Percentiles rank a stretch among this genome's conserved stretches.
Conservation (phyloP, 139 green algal species). For the Coelastrella sp. region DNA sequence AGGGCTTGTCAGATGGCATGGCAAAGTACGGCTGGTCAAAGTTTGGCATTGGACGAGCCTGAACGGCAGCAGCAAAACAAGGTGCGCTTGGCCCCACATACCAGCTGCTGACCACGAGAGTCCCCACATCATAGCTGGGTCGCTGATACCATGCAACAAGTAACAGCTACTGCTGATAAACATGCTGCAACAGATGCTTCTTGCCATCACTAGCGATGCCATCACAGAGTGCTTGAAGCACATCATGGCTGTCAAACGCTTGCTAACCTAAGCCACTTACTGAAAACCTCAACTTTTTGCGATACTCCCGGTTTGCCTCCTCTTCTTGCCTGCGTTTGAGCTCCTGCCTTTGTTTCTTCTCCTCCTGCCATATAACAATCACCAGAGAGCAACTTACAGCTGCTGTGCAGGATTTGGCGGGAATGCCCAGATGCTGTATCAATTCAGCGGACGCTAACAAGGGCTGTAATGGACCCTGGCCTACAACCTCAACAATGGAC, state of each 20-base stretch:
- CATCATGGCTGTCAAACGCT: background rate
- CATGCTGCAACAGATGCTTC: background rate
- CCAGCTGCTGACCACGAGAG: too few relatives aligned
- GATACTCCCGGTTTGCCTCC: slow-evolving; percentile 48
- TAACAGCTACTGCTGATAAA: background rate
- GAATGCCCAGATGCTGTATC: too few relatives aligned
- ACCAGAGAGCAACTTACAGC: background rate
- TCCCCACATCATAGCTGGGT: background rate
- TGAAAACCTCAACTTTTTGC: slow-evolving; percentile 50
- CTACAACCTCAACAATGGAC: background rate
- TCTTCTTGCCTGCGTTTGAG: slow-evolving; percentile 53
- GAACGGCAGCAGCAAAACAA: background rate
- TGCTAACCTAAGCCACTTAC: background rate
- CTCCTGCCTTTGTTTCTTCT: slow-evolving; percentile 42
- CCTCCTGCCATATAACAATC: slow-evolving; percentile 40
- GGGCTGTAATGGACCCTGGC: background rate
- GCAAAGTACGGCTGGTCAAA: slow-evolving; percentile 44
- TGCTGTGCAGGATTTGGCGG: background rate
- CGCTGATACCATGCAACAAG: background rate
- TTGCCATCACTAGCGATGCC: background rate
- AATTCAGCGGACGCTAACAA: background rate
- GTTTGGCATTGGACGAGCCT: slow-evolving; percentile 57
- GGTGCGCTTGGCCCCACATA: too few relatives aligned
- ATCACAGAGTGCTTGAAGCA: too few relatives aligned
- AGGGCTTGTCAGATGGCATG: slow-evolving; percentile 30